phyloP scores from a whole-genome alignment of 805 yeast species.

The Yamadazyma endophytica region DNA sequence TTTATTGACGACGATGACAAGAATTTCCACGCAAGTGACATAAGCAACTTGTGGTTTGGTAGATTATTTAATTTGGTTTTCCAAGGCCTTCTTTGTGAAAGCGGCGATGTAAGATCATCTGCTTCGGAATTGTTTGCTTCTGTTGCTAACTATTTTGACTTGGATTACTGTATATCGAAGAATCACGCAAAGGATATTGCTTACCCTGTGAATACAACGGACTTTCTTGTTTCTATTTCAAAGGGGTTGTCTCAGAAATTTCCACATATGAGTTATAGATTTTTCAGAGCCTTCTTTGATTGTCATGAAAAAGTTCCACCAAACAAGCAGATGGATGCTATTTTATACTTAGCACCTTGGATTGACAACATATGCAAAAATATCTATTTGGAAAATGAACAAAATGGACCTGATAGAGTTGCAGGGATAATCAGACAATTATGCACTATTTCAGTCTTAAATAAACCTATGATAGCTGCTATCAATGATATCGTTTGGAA shows the following conservation, averaged over 20 bases:
- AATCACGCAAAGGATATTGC: constrained; percentile 55
- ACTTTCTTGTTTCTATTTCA: constrained; percentile 56
- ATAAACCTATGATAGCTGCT: constrained; percentile 45
- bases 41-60: constrained; percentile 44
- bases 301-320: constrained; percentile 36
- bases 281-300: constrained; percentile 48
- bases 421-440: constrained; percentile 59
- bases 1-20: constrained; percentile 17
- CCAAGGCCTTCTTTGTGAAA: constrained; percentile 61
- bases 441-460: constrained; percentile 52
- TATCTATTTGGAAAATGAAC: constrained; percentile 52
- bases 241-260: constrained; percentile 49
- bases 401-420: constrained; percentile 56
- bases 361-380: constrained; percentile 57
- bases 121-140: constrained; percentile 63
- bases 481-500: constrained; percentile 67
- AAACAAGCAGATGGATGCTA: constrained; percentile 38
- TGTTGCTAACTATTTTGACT: constrained; percentile 52
- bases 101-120: constrained; percentile 56
- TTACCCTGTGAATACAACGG: constrained; percentile 64
- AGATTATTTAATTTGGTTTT: constrained; percentile 60
- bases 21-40: constrained; percentile 10
- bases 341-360: constrained; percentile 68
- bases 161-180: constrained; percentile 56
- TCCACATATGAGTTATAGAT: constrained; percentile 59